phyloP scores from a whole-genome alignment of 164 flowering plant species.

The Magnolia sinica region DNA sequence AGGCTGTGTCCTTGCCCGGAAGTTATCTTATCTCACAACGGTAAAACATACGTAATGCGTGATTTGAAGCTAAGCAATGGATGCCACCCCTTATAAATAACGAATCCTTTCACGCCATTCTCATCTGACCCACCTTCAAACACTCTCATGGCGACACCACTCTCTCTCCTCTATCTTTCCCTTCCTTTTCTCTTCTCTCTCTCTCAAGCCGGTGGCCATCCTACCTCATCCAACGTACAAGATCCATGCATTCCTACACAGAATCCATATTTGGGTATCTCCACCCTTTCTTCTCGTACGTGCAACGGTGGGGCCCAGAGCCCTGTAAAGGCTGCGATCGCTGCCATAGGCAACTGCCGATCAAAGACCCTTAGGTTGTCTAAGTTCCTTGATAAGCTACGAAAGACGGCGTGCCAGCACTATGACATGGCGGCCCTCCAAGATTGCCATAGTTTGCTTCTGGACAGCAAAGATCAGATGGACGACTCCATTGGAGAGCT shows the following conservation, averaged over 20 bases:
- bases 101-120: neutral
- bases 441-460: conserved; percentile 59
- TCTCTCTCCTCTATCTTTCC: neutral
- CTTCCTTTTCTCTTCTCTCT: neutral
- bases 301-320: too few species aligned
- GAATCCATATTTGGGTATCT: too few species aligned
- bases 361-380: neutral
- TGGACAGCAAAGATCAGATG: conserved; percentile 65
- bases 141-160: neutral
- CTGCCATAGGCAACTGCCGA: neutral
- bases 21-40: neutral
- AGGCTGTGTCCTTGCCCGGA: neutral
- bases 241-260: neutral
- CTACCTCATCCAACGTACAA: neutral
- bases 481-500: conserved; percentile 56
- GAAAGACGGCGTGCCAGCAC: conserved; percentile 32
- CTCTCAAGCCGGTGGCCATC: too few species aligned
- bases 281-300: neutral
- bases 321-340: neutral
- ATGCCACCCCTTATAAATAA: neutral
- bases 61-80: neutral
- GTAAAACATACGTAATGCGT: neutral
- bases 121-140: neutral
- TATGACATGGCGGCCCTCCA: conserved; percentile 47
- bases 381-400: neutral